These are phyloP conservation scores for Lentinula detonsa DNA, from an alignment of 768 basidiomycete species.

Conservation along the genomic window DNA sequence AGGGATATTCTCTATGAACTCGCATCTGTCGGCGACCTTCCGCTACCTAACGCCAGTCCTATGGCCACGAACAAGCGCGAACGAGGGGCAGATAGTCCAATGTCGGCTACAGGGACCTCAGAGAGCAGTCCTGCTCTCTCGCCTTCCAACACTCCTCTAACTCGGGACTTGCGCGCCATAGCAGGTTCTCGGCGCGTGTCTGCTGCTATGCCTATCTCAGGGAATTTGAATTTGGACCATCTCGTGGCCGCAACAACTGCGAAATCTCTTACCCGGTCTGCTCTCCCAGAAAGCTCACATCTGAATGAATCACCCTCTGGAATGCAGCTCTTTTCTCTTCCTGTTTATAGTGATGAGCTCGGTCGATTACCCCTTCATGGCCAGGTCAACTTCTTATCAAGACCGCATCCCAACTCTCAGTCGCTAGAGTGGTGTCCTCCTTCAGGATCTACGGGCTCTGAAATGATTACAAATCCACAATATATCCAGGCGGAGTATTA, in stretches of 20 bases:
- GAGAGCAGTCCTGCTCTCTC: not conserved
- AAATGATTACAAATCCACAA: not conserved
- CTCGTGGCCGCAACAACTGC: not conserved
- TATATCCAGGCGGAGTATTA: not conserved
- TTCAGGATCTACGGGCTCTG: not conserved
- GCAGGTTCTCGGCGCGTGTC: slow-evolving; percentile 3
- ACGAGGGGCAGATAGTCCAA: slow-evolving; percentile 49
- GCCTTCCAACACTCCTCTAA: not conserved
- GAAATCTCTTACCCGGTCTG: not conserved
- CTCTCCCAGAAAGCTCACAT: not conserved
- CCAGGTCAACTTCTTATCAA: slow-evolving; percentile 1
- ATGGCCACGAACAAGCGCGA: slow-evolving; percentile 52
- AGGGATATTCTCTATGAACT: slow-evolving; percentile 75
- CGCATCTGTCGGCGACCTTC: slow-evolving; percentile 65
- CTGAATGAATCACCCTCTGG: not conserved
- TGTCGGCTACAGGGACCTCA: not conserved
- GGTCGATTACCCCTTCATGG: slow-evolving; percentile 35
- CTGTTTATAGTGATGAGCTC: slow-evolving; percentile 37
- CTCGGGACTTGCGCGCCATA: not conserved
- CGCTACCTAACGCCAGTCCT: slow-evolving; percentile 53
- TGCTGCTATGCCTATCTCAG: not conserved
- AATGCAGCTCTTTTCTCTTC: slow-evolving; percentile 21
- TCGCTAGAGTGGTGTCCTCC: not conserved
- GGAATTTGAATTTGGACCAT: not conserved
- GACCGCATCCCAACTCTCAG: not conserved